These are phyloP conservation scores for Lichenothelia convexa DNA, from an alignment of 495 filamentous ascomycete genomes.

Conservation along the genomic window DNA sequence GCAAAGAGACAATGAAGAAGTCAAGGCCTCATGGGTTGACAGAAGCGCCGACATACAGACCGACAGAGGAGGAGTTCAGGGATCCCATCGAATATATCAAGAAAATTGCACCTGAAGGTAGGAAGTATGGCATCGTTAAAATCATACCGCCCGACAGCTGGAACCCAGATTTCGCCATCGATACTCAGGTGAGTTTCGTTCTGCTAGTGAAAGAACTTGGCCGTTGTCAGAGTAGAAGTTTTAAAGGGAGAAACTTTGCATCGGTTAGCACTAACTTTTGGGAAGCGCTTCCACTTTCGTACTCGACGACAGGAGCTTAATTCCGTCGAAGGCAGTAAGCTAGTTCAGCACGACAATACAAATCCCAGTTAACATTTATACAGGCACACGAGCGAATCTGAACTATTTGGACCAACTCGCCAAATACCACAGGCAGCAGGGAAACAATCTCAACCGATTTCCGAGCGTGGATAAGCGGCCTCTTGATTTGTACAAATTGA, in stretches of 20 bases:
- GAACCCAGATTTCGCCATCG: constrained; percentile 89
- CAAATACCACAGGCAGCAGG: constrained; percentile 95
- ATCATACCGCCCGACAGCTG: constrained; percentile 85
- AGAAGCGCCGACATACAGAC: constrained; percentile 82
- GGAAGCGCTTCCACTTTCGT: constrained; percentile 85
- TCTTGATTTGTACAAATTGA: constrained; percentile 84
- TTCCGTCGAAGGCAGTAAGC: constrained; percentile 86
- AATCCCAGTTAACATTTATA: background rate
- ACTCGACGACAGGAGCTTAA: constrained; percentile 95
- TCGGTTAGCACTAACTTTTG: too few relatives aligned
- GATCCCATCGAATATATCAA: constrained; percentile 84
- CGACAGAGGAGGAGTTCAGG: constrained; percentile 83
- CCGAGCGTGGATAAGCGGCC: constrained; percentile 97
- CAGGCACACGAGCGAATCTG: constrained; percentile 84
- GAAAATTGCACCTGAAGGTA: constrained; percentile 71
- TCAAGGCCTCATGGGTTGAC: constrained; percentile 64
- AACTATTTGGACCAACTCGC: constrained; percentile 89
- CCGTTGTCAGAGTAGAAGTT: too few relatives aligned
- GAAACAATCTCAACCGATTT: constrained; percentile 79
- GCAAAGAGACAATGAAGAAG: constrained; percentile 56
- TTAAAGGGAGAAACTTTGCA: too few relatives aligned
- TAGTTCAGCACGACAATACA: constrained; percentile 11
- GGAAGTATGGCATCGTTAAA: constrained; percentile 79
- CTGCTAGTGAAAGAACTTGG: constrained; percentile 12
- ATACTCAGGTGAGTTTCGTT: constrained; percentile 63